phyloP scores from a whole-genome alignment of 495 filamentous ascomycete species.

The Cairneyella variabilis region DNA sequence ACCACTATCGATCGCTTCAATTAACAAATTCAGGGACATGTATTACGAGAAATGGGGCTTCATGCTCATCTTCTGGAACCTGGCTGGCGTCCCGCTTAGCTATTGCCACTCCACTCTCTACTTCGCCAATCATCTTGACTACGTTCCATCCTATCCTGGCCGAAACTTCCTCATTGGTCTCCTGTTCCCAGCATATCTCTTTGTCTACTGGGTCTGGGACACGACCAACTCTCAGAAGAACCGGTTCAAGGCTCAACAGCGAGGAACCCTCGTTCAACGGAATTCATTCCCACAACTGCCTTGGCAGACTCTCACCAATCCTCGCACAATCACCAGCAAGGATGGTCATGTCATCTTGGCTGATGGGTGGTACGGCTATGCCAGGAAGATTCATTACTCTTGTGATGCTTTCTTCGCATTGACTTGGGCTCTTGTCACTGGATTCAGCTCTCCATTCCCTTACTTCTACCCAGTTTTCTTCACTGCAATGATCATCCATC shows the following conservation, averaged over 20 bases:
- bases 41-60: constrained; percentile 99
- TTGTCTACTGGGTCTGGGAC: constrained; percentile 92
- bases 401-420: constrained; percentile 82
- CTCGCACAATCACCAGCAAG: constrained; percentile 74
- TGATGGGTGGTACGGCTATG: constrained; percentile 92
- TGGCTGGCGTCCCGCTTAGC: constrained; percentile 89
- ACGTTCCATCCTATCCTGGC: constrained; percentile 68
- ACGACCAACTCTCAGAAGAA: constrained; percentile 94
- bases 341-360: constrained; percentile 78
- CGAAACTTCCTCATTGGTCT: constrained; percentile 57
- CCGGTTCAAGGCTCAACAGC: constrained; percentile 78
- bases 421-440: constrained; percentile 55
- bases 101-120: constrained; percentile 98
- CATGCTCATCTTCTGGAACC: constrained; percentile 99
- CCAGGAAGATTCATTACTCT: constrained; percentile 93
- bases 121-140: constrained; percentile 69
- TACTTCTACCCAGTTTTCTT: constrained; percentile 99
- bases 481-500: constrained; percentile 83
- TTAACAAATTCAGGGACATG: constrained; percentile 68
- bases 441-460: constrained; percentile 75
- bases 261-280: constrained; percentile 66
- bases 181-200: constrained; percentile 71
- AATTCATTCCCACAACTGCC: constrained; percentile 91
- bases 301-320: constrained; percentile 84
- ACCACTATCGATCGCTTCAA: constrained; percentile 12